Percentiles rank a stretch among this genome's conserved stretches.
Evolutionary conservation across 345 rosid genomes (phyloP).

Genomic region (Kernera saxatilis): DNA sequence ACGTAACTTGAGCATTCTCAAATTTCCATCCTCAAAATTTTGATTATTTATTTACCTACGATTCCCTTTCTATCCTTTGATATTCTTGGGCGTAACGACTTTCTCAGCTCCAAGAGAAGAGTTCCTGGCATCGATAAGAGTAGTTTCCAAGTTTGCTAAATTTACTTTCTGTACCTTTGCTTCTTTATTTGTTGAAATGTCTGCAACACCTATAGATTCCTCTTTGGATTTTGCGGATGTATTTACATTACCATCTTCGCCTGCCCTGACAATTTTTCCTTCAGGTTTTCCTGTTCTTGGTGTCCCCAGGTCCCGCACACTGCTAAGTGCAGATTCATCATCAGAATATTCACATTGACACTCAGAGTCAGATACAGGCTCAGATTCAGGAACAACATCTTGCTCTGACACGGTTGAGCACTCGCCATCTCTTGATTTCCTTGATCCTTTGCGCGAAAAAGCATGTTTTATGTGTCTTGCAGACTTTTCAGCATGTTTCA

Average conservation of each 20-base stretch:
- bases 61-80: not conserved
- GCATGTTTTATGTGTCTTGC: slow-evolving; percentile 52
- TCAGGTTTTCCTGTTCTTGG: slow-evolving; percentile 22
- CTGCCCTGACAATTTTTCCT: slow-evolving; percentile 21
- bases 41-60: not conserved
- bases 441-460: slow-evolving; percentile 67
- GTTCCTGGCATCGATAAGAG: slow-evolving; percentile 6
- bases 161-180: slow-evolving; percentile 19
- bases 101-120: not conserved
- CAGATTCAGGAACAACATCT: slow-evolving; percentile 34
- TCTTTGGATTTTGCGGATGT: slow-evolving; percentile 14
- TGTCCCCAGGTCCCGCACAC: slow-evolving; percentile 6
- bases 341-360: slow-evolving; percentile 30
- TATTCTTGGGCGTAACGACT: not conserved
- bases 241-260: slow-evolving; percentile 23
- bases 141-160: slow-evolving; percentile 13
- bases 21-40: not conserved
- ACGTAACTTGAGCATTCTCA: not conserved
- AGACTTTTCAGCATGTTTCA: slow-evolving; percentile 63
- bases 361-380: slow-evolving; percentile 33
- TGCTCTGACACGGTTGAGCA: slow-evolving; percentile 17
- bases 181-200: slow-evolving; percentile 12
- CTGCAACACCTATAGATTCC: not conserved
- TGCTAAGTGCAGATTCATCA: slow-evolving; percentile 35
- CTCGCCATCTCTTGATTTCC: slow-evolving; percentile 25